Percentiles rank a stretch among this genome's conserved stretches.
Evolutionary conservation across 768 basidiomycete species (phyloP).

Genomic region (Russula earlei): DNA sequence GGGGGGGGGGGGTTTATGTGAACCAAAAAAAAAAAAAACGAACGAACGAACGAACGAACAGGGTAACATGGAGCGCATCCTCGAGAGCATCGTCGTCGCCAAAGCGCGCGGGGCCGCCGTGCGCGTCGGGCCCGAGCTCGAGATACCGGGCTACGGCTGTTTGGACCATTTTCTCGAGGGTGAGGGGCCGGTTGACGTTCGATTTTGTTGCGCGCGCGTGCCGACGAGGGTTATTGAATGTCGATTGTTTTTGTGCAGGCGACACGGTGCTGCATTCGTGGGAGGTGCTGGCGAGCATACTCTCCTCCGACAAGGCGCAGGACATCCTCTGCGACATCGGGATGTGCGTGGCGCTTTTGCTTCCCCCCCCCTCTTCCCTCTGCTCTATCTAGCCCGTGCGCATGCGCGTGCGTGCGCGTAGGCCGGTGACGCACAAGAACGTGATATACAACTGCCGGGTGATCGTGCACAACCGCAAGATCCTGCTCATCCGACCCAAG

Average conservation of each 20-base stretch:
- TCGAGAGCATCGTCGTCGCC: slow-evolving; percentile 79
- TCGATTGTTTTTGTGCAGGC: slow-evolving; percentile 38
- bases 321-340: slow-evolving; percentile 96
- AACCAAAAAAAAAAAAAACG: too few species aligned
- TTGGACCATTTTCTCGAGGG: slow-evolving; percentile 97
- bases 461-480: slow-evolving; percentile 76
- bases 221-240: not conserved
- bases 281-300: slow-evolving; percentile 92
- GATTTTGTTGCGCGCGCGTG: not conserved
- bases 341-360: slow-evolving; percentile 45
- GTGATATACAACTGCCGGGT: slow-evolving; percentile 96
- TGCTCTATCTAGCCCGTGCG: too few species aligned
- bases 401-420: slow-evolving; percentile 30
- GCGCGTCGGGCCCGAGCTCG: slow-evolving; percentile 92
- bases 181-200: slow-evolving; percentile 22
- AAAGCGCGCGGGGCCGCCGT: slow-evolving; percentile 83
- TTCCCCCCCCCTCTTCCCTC: not conserved
- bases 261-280: slow-evolving; percentile 96
- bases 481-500: slow-evolving; percentile 92
- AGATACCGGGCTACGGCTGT: slow-evolving; percentile 97
- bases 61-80: slow-evolving; percentile 91
- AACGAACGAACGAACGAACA: slow-evolving; percentile 24
- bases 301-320: slow-evolving; percentile 64
- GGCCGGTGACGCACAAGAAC: slow-evolving; percentile 97
- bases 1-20: too few species aligned